Evolutionary conservation across 2,329 filamentous ascomycete genomes (phyloP), one percentile per base, ranked within the genome.

Genomic region (Basipetospora chlamydospora): DNA sequence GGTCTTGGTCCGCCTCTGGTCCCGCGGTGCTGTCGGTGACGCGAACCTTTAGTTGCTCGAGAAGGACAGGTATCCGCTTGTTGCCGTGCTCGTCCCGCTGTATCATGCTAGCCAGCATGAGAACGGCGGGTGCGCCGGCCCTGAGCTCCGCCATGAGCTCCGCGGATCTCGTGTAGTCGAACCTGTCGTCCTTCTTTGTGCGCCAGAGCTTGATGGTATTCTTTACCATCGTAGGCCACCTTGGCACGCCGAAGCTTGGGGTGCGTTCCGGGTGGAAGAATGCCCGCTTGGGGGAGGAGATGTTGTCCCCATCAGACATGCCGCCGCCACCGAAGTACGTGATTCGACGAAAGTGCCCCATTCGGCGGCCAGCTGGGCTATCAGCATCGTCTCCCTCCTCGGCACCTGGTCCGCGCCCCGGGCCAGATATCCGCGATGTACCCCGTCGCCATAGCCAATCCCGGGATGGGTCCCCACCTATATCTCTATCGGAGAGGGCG

Each of bases 51-150:
- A 98, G 68, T 60, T 98, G 90, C 56, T 98, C 90, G 6, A 98
- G 69, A 3, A 98, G 71, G 37, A 98, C 86, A 0, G 90, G 90
- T 39, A 98, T 94, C 41, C 87, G 77, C 59, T 84, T 90, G 57
- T 93, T 90, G 33, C 88, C 86, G 48, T 95, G 84, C 57, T 98
- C 90, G 48, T 98, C 90, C 39, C 90, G 73, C 59, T 96, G 90
- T 48, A 96, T 90, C 83, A 96, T 95, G 51, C 87, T 95, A 6
- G 90, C 90, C 36, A 98, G 64, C 57, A 98, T 93, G 40, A 98
- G 64, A 15, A 88, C 90, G 17, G 90, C 90, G 3, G 90, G 90
- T 1, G 87, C 85, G 37, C 86, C 90, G 29, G 90, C 92, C 33
- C 90, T 73, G 26, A 98, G 64, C 57, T 98, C 90, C 2, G 90